These are phyloP conservation scores for Podaxis mareebaensis DNA, from an alignment of 768 basidiomycete genomes.

Conservation along the genomic window DNA sequence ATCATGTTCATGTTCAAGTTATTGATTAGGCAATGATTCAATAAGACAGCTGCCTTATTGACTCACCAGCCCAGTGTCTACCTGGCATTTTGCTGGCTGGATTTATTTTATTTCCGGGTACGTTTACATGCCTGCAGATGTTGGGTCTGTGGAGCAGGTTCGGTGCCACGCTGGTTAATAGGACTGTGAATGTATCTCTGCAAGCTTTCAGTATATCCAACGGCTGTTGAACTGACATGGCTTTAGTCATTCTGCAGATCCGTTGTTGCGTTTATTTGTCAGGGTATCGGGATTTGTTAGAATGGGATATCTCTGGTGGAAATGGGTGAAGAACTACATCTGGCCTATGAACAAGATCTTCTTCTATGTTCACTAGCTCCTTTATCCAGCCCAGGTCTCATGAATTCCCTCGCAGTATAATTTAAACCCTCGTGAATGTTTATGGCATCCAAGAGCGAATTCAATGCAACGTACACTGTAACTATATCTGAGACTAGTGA, in stretches of 20 bases:
- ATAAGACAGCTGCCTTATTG: too few species aligned
- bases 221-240: slow-evolving; percentile 7
- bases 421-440: slow-evolving; percentile 55
- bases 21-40: too few species aligned
- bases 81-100: slow-evolving; percentile 65
- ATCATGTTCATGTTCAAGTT: too few species aligned
- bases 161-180: slow-evolving; percentile 31
- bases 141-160: slow-evolving; percentile 29
- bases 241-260: slow-evolving; percentile 34
- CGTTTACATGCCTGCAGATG: slow-evolving; percentile 51
- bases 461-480: slow-evolving; percentile 41
- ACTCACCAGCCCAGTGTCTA: too few species aligned
- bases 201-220: slow-evolving; percentile 25
- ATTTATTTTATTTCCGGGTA: slow-evolving; percentile 63
- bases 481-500: slow-evolving; percentile 49
- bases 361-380: slow-evolving; percentile 36
- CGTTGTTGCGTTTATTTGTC: slow-evolving; percentile 55
- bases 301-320: slow-evolving; percentile 61
- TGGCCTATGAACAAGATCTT: slow-evolving; percentile 61
- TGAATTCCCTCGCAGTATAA: slow-evolving; percentile 56
- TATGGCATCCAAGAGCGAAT: slow-evolving; percentile 48
- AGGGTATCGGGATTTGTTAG: slow-evolving; percentile 49
- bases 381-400: slow-evolving; percentile 47
- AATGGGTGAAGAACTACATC: slow-evolving; percentile 58
- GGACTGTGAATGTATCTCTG: slow-evolving; percentile 46